Conservation (phyloP, 768 basidiomycete species). For the Boletellus emodensis region DNA sequence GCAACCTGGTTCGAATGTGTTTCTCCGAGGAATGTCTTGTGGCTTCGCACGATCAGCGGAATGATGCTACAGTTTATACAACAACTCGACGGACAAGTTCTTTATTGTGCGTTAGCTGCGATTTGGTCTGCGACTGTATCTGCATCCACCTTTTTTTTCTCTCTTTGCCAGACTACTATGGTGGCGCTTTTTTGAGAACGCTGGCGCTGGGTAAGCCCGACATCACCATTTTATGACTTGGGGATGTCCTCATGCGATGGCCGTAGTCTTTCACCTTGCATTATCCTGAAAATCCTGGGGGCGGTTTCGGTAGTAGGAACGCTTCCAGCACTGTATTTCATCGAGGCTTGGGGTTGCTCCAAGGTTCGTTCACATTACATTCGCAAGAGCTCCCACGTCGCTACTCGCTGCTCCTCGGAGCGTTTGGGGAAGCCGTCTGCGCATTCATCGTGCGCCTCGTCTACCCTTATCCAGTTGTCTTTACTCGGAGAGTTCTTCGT, state of each 20-base stretch:
- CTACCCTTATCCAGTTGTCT: neutral
- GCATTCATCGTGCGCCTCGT: conserved; percentile 49
- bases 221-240: neutral
- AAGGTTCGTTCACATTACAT: conserved; percentile 35
- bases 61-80: conserved; percentile 83
- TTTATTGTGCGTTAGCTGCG: conserved; percentile 54
- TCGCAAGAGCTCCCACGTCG: neutral
- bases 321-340: conserved; percentile 62
- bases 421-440: conserved; percentile 56
- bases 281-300: conserved; percentile 75
- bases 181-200: conserved; percentile 79
- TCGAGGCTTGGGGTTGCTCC: conserved; percentile 74
- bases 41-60: conserved; percentile 74
- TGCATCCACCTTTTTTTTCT: neutral
- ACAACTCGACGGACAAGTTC: conserved; percentile 78
- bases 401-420: conserved; percentile 64
- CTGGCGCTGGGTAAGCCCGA: conserved; percentile 52
- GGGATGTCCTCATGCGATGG: neutral
- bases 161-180: conserved; percentile 62
- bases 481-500: neutral
- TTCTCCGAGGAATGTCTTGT: conserved; percentile 59
- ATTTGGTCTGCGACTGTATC: neutral
- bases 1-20: conserved; percentile 80
- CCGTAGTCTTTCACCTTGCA: conserved; percentile 56
- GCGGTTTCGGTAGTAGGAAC: conserved; percentile 71